Evolutionary conservation across 2,329 filamentous ascomycete genomes (phyloP), one percentile per base, ranked within the genome.

Genomic region (Pleomassaria siparia): DNA sequence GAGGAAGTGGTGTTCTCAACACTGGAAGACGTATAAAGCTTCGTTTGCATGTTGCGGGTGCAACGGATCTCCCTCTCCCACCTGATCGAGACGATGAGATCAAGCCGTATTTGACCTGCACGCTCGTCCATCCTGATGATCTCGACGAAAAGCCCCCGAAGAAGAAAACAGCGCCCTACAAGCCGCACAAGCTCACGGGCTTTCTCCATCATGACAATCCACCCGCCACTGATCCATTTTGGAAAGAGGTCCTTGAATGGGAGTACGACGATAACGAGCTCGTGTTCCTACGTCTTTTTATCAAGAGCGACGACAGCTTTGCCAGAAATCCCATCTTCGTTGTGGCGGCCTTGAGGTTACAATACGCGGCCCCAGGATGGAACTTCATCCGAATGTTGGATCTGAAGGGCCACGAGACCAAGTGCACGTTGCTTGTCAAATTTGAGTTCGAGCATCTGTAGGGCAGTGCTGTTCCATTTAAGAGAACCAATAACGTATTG

Each of bases 281-380:
- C 40, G 78, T 79, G 0, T 88, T 88, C 56, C 54, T 88, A 55
- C 74, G 85, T 0, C 75, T 88, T 49, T 71, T 87, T 33, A 76
- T 88, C 69, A 88, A 88, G 74, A 84, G 80, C 54, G 84, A 87
- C 49, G 82, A 85, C 49, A 77, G 76, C 51, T 87, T 82, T 65
- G 72, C 81, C 0, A 72, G 71, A 36, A 88, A 88, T 54, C 83
- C 84, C 0, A 79, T 83, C 43, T 78, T 86, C 51, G 80, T 79
- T 0, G 82, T 85, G 1, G 74, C 80, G 0, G 80, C 83, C 0
- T 76, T 87, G n/a, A 69, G 85, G 35, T 57, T 88, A 22, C 53
- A 75, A 47, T 87, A 86, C 62, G 74, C 76, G 2, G 67, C 70
- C 6, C 71, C 75, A 0, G 83, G 79, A 0, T 88, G 85, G 85